Evolutionary conservation across 2,329 filamentous ascomycete genomes (phyloP).

Genomic region (Thielaviopsis cerberus): DNA sequence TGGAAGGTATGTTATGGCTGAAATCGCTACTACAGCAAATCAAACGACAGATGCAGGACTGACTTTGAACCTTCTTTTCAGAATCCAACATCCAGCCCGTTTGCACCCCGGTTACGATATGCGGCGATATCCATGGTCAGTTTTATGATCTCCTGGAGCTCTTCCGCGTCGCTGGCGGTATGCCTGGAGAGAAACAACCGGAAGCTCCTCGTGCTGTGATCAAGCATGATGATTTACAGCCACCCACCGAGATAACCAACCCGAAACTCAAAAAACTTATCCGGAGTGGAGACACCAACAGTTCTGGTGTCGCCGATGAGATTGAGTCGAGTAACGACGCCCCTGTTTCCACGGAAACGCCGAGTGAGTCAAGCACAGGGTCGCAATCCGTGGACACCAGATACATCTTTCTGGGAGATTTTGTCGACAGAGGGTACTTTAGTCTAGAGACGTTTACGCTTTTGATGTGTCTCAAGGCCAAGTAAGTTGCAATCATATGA

Average conservation of each 20-base stretch:
- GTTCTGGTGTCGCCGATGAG: constrained; percentile 29
- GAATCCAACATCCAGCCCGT: constrained; percentile 99
- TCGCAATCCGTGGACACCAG: constrained; percentile 34
- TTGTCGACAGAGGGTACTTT: constrained; percentile 93
- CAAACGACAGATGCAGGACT: neutral
- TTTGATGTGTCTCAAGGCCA: constrained; percentile 79
- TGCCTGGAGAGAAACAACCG: constrained; percentile 56
- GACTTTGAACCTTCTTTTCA: constrained; percentile 19
- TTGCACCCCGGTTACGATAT: constrained; percentile 85
- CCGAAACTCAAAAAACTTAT: constrained; percentile 77
- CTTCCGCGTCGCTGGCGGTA: constrained; percentile 88
- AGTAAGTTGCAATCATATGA: constrained; percentile 23
- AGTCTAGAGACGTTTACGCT: constrained; percentile 95
- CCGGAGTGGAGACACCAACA: constrained; percentile 32
- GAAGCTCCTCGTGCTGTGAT: constrained; percentile 55
- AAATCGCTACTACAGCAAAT: neutral
- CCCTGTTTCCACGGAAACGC: constrained; percentile 16
- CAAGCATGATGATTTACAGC: constrained; percentile 79
- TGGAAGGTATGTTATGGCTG: constrained; percentile 55
- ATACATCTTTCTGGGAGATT: constrained; percentile 59
- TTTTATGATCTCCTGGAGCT: constrained; percentile 96
- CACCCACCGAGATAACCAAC: constrained; percentile 72
- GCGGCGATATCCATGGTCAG: constrained; percentile 95
- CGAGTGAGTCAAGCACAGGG: constrained; percentile 20
- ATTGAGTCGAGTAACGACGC: neutral